These are phyloP conservation scores for Trypanosoma vivax DNA, from an alignment of 208 protist genomes.

Conservation along the genomic window DNA sequence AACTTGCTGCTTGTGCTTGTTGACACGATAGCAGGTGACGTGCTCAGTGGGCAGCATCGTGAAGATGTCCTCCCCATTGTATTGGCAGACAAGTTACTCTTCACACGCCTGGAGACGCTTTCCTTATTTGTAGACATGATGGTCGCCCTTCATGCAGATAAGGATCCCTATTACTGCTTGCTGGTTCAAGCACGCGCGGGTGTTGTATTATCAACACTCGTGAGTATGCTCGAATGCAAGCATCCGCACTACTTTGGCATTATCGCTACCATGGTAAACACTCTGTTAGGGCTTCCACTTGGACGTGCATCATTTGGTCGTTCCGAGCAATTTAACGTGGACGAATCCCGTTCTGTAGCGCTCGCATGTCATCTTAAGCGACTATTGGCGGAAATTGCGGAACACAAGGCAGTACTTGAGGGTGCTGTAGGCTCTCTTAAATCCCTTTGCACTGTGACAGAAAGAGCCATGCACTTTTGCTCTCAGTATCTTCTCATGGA, in stretches of 20 bases:
- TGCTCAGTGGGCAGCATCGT: conserved; percentile 19
- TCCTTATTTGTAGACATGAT: conserved; percentile 67
- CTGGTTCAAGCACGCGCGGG: conserved; percentile 56
- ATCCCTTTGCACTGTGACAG: conserved; percentile 28
- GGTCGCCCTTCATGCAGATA: conserved; percentile 54
- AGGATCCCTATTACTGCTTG: conserved; percentile 62
- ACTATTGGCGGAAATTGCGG: conserved; percentile 28
- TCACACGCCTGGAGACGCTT: conserved; percentile 55
- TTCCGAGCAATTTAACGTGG: not conserved
- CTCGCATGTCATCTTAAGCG: conserved; percentile 40
- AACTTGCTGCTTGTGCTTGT: conserved; percentile 47
- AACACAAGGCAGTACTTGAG: conserved; percentile 42
- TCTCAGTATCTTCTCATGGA: conserved; percentile 36
- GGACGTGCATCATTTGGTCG: conserved; percentile 19
- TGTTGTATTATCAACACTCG: conserved; percentile 40
- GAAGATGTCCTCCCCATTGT: conserved; percentile 7
- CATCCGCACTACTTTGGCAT: conserved; percentile 62
- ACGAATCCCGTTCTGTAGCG: conserved; percentile 16
- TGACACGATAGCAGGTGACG: conserved; percentile 43
- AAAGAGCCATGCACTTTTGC: conserved; percentile 38
- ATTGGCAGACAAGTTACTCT: conserved; percentile 51
- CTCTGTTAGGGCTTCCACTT: conserved; percentile 49
- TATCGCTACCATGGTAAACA: conserved; percentile 31
- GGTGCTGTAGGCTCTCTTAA: conserved; percentile 35
- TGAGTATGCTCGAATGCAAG: conserved; percentile 36